Conservation (phyloP, 192 early-diverging fungal species). For the Coemansia sp. region DNA sequence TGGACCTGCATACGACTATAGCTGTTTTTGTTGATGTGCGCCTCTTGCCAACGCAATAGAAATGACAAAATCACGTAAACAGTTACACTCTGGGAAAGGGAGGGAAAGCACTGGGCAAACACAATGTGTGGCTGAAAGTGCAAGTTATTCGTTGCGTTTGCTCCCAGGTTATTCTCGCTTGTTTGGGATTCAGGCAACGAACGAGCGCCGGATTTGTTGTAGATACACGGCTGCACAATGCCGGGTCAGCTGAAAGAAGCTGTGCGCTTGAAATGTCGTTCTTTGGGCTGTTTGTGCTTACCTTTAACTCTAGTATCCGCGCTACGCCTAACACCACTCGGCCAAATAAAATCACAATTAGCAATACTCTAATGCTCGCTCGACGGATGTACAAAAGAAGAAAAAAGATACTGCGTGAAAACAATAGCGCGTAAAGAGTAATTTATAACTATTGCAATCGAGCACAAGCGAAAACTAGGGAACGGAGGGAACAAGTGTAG, state of each 20-base stretch:
- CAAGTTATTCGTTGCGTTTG: not conserved
- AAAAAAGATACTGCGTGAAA: not conserved
- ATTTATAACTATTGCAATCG: slow-evolving; percentile 5
- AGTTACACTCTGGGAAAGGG: not conserved
- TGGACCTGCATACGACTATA: slow-evolving; percentile 1
- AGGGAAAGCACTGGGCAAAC: not conserved
- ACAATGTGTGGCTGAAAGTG: not conserved
- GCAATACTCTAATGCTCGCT: not conserved
- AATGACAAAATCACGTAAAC: not conserved
- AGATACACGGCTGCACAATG: not conserved
- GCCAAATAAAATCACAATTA: not conserved
- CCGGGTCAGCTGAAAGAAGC: not conserved
- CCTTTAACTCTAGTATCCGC: no score
- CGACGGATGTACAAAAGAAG: not conserved
- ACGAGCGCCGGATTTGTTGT: not conserved
- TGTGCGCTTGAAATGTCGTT: no score
- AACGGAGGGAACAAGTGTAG: slow-evolving; percentile 3
- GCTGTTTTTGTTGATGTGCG: not conserved
- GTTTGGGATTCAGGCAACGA: not conserved
- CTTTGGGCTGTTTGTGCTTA: no score
- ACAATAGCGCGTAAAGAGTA: slow-evolving; percentile 5
- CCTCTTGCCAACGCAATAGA: not conserved
- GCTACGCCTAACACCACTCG: no score
- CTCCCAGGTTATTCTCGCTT: not conserved
- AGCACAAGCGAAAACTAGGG: not conserved